Evolutionary conservation across 352 stramenopile species (phyloP).

Genomic region (Phytophthora sp.): DNA sequence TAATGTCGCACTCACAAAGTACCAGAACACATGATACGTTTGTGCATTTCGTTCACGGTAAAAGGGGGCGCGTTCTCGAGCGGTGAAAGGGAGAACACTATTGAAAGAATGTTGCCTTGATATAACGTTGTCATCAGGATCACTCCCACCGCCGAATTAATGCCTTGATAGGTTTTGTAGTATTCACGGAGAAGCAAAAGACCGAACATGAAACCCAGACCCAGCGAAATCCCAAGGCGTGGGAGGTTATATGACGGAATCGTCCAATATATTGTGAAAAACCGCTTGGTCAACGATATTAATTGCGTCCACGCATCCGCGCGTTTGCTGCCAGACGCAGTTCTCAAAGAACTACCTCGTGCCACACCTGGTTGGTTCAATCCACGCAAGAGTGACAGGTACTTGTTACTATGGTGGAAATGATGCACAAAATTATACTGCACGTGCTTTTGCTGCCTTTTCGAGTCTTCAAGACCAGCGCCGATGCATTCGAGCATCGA

Average conservation of each 20-base stretch:
- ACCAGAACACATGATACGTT: constrained; percentile 22
- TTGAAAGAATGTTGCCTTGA: constrained; percentile 21
- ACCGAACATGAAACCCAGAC: constrained; percentile 82
- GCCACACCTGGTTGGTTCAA: neutral
- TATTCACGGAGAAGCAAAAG: constrained; percentile 57
- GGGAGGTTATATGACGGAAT: constrained; percentile 87
- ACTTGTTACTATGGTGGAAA: neutral
- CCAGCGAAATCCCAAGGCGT: constrained; percentile 66
- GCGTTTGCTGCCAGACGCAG: constrained; percentile 32
- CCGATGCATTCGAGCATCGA: constrained; percentile 24
- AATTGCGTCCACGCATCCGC: constrained; percentile 45
- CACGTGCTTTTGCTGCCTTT: neutral
- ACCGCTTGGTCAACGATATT: constrained; percentile 47
- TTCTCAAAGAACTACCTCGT: neutral
- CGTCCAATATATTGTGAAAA: constrained; percentile 67
- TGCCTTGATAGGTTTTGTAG: constrained; percentile 54
- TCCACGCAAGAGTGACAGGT: neutral
- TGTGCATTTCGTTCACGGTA: constrained; percentile 19
- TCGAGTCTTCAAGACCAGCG: neutral
- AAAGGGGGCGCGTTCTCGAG: constrained; percentile 12
- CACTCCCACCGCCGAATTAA: constrained; percentile 52
- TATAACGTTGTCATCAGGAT: constrained; percentile 23
- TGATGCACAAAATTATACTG: constrained; percentile 2
- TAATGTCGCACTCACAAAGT: constrained; percentile 14
- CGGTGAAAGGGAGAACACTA: constrained; percentile 14